Percentiles rank a stretch among this genome's conserved stretches.
Evolutionary conservation across 2,329 filamentous ascomycete genomes (phyloP).

Genomic region (Verruconis gallopava): DNA sequence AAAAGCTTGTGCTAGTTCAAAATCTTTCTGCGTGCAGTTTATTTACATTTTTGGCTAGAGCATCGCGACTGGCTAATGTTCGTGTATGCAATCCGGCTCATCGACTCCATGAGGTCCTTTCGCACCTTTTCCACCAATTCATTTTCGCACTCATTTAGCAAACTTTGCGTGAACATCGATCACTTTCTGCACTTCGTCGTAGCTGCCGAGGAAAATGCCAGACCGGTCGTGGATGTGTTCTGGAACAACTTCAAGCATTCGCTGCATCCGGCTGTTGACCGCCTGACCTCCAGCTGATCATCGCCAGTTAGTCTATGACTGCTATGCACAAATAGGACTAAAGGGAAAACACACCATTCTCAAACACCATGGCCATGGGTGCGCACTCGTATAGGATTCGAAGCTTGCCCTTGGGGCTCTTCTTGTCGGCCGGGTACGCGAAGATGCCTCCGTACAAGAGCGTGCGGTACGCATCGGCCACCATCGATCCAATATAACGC

Average conservation of each 20-base stretch:
- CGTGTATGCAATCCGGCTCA: background rate
- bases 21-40: background rate
- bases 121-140: too few relatives aligned
- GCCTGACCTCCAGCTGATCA: constrained; percentile 76
- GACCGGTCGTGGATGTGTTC: constrained; percentile 91
- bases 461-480: constrained; percentile 93
- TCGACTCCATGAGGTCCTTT: too few relatives aligned
- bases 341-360: constrained; percentile 89
- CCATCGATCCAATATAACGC: constrained; percentile 95
- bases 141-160: constrained; percentile 5
- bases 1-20: too few relatives aligned
- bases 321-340: too few relatives aligned
- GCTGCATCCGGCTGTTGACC: constrained; percentile 77
- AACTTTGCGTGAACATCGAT: constrained; percentile 63
- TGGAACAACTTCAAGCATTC: constrained; percentile 80
- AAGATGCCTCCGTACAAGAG: constrained; percentile 93
- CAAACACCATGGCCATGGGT: constrained; percentile 97
- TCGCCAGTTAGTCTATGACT: too few relatives aligned
- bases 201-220: constrained; percentile 92
- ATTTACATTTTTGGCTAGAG: background rate
- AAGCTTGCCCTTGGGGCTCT: constrained; percentile 96
- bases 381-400: constrained; percentile 97
- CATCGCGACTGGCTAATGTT: too few relatives aligned
- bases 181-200: constrained; percentile 91
- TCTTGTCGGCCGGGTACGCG: constrained; percentile 93